Evolutionary conservation across 805 yeast genomes (phyloP).

Genomic region (Metschnikowia lochheadii): DNA sequence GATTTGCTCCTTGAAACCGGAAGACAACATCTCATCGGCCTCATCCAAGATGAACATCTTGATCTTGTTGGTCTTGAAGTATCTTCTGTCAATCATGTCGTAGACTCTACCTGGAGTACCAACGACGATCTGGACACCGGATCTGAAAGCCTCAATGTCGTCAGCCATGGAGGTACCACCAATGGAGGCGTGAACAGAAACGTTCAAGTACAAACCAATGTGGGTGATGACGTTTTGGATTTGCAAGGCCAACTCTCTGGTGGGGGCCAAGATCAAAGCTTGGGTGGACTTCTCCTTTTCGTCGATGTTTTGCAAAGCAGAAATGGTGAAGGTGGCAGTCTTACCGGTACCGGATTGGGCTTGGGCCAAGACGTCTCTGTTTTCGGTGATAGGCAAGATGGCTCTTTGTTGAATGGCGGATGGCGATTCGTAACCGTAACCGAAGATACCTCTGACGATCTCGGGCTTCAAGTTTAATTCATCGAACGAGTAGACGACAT

Average conservation of each 20-base stretch:
- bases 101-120: slow-evolving; percentile 98
- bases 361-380: slow-evolving; percentile 72
- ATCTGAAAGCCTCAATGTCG: slow-evolving; percentile 77
- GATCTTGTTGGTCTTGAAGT: slow-evolving; percentile 73
- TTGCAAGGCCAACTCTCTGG: slow-evolving; percentile 95
- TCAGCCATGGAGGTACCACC: slow-evolving; percentile 93
- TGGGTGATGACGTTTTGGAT: slow-evolving; percentile 90
- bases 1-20: slow-evolving; percentile 94
- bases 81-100: slow-evolving; percentile 91
- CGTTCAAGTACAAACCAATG: slow-evolving; percentile 85
- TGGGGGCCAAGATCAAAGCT: slow-evolving; percentile 94
- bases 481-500: slow-evolving; percentile 69
- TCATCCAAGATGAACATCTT: slow-evolving; percentile 96
- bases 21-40: slow-evolving; percentile 93
- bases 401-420: slow-evolving; percentile 82
- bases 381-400: slow-evolving; percentile 70
- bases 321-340: slow-evolving; percentile 82
- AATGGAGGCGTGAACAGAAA: slow-evolving; percentile 92
- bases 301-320: slow-evolving; percentile 72
- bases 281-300: slow-evolving; percentile 70
- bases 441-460: slow-evolving; percentile 70
- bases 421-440: slow-evolving; percentile 78
- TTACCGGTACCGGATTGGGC: slow-evolving; percentile 91
- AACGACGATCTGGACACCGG: slow-evolving; percentile 89
- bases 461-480: slow-evolving; percentile 70